Percentiles rank a stretch among this genome's conserved stretches.
Evolutionary conservation across 305 asterid genomes (phyloP).

Genomic region (Fraxinus baroniana): DNA sequence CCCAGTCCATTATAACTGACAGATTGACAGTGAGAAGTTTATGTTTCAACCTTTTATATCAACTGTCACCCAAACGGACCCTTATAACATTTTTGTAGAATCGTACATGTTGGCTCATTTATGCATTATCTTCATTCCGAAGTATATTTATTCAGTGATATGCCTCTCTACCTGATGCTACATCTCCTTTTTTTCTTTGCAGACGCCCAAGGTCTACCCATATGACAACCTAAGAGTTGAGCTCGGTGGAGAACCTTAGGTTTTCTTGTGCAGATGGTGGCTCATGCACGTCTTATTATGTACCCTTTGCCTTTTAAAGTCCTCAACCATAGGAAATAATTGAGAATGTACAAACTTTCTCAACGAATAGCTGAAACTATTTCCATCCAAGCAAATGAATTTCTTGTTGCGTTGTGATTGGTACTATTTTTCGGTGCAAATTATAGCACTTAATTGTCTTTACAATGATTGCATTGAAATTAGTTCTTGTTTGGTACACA

Average conservation of each 20-base stretch:
- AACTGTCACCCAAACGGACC: not conserved
- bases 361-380: not conserved
- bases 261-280: slow-evolving; percentile 16
- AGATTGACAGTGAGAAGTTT: not conserved
- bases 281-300: slow-evolving; percentile 13
- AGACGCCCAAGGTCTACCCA: slow-evolving; percentile 75
- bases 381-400: not conserved
- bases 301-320: not conserved
- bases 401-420: not conserved
- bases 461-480: not conserved
- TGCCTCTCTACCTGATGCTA: not conserved
- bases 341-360: not conserved
- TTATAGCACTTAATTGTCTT: not conserved
- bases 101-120: not conserved
- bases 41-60: not conserved
- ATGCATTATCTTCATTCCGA: not conserved
- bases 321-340: not conserved
- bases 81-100: not conserved
- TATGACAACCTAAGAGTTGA: slow-evolving; percentile 76
- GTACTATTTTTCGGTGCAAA: not conserved
- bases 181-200: slow-evolving; percentile 23
- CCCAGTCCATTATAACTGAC: not conserved
- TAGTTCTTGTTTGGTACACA: too few relatives aligned
- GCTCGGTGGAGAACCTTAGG: slow-evolving; percentile 81
- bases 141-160: not conserved